These are phyloP conservation scores for Apiosordaria backusii DNA, from an alignment of 495 filamentous ascomycete genomes.

Conservation along the genomic window DNA sequence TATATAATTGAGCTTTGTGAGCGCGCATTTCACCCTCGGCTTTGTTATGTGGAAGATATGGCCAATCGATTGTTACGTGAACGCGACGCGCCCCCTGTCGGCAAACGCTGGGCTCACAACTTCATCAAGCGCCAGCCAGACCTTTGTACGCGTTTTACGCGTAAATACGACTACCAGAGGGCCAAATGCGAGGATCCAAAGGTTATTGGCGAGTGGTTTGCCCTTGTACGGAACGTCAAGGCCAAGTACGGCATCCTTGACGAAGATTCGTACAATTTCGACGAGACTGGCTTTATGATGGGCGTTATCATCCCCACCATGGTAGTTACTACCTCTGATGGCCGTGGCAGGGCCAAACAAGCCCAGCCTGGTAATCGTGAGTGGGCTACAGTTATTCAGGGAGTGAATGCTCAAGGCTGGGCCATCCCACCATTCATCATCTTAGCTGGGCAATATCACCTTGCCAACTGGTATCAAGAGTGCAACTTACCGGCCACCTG, in stretches of 20 bases:
- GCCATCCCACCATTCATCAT: slow-evolving; percentile 13
- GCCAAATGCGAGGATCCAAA: too few species aligned
- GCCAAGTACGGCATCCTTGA: background rate
- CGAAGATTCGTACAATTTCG: background rate
- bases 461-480: slow-evolving; percentile 9
- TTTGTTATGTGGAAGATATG: too few species aligned
- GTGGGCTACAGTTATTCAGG: slow-evolving; percentile 6
- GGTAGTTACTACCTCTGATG: slow-evolving; percentile 4
- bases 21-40: background rate
- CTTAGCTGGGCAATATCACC: slow-evolving; percentile 12
- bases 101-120: too few species aligned
- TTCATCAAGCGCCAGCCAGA: too few species aligned
- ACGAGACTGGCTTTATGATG: slow-evolving; percentile 2
- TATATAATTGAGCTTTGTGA: slow-evolving; percentile 1
- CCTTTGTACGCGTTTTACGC: background rate
- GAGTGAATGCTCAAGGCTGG: slow-evolving; percentile 11
- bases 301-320: background rate
- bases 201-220: background rate
- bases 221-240: background rate
- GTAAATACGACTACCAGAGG: too few species aligned
- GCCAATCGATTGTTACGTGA: too few species aligned
- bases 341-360: slow-evolving; percentile 2
- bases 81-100: too few species aligned
- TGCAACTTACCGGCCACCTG: background rate
- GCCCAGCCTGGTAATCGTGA: background rate